Base-by-base conservation (phyloP, 1,284 basidiomycete species). In the Ustilago lituana region DNA sequence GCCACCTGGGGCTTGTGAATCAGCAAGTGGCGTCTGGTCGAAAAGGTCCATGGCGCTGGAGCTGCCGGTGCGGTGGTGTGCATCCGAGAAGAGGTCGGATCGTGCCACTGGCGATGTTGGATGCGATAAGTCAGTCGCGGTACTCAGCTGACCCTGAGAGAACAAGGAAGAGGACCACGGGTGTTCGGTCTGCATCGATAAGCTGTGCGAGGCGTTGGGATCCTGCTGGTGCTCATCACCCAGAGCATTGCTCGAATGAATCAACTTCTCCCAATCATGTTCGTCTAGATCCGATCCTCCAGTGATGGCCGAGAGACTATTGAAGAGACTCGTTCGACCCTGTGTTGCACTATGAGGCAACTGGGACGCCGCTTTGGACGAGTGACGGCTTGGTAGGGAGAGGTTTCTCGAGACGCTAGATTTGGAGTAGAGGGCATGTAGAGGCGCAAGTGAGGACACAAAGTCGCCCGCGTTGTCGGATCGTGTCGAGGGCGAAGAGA, bases 261-360 rank as follows among this genome's bases (percentile, higher is more conserved):
- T 76, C 49, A 74, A 66, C 52, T 61, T 70, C 36, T 77, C 75
- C 75, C 75, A 77, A 14, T 77, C 75, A 41, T 77, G 66, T 7
- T 77, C 74, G 50, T 74, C 75, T 9, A 67, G 17, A 27, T 76
- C 73, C 8, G 60, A 52, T 1, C 72, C 65, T 22, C 73, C 75
- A 4, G 68, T 73, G 53, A 77, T 77, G 38, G 71, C 75, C 5
- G 63, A 74, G 9, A 77, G 62, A 31, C 73, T 76, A 43, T 77
- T 77, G 57, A 62, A 66, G 20, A 58, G 47, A 38, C 58, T 63
- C 6, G 48, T 41, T 22, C 63, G 54, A 12, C 63, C 63, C 15
- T 66, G 68, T 1, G 68, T 66, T 7, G 58, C 63, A 44, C 55
- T 66, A 22, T 37, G 38, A 6, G 68, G 53, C 27, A 66, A 24